Conservation (phyloP, 2,329 filamentous ascomycete species). For the Hymenoscyphus albidus region DNA sequence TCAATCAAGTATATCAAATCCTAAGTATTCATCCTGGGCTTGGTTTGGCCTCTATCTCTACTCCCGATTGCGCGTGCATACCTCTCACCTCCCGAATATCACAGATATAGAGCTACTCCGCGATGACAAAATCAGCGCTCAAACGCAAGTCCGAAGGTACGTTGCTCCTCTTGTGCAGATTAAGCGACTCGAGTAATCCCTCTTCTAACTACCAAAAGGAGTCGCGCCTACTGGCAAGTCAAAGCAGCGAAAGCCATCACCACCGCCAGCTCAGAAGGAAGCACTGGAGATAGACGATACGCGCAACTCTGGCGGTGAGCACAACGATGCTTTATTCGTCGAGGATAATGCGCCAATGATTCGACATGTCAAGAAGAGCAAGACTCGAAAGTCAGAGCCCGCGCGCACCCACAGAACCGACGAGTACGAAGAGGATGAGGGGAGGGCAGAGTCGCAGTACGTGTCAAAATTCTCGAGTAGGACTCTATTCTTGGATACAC, state of each 20-base stretch:
- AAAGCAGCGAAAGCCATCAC: conserved; percentile 19
- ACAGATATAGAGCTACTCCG: background rate
- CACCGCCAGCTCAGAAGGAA: conserved; percentile 6
- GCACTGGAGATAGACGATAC: background rate
- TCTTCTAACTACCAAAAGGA: conserved; percentile 18
- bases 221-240: conserved; percentile 18
- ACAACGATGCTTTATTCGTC: conserved; percentile 14
- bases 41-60: too few species aligned
- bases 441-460: conserved; percentile 29
- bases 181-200: background rate
- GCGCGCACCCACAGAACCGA: conserved; percentile 15
- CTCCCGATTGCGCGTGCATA: too few species aligned
- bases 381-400: conserved; percentile 24
- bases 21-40: background rate
- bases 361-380: conserved; percentile 23
- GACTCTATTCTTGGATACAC: background rate
- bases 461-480: conserved; percentile 5
- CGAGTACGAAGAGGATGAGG: conserved; percentile 30
- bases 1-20: conserved; percentile 1
- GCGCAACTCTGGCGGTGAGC: conserved; percentile 11
- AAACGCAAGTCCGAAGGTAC: conserved; percentile 27
- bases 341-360: conserved; percentile 2
- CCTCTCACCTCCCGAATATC: background rate
- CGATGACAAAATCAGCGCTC: conserved; percentile 10
- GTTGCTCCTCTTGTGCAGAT: background rate